Evolutionary conservation across 169 alveolate species (phyloP).

Genomic region (Plasmodium falciparum): DNA sequence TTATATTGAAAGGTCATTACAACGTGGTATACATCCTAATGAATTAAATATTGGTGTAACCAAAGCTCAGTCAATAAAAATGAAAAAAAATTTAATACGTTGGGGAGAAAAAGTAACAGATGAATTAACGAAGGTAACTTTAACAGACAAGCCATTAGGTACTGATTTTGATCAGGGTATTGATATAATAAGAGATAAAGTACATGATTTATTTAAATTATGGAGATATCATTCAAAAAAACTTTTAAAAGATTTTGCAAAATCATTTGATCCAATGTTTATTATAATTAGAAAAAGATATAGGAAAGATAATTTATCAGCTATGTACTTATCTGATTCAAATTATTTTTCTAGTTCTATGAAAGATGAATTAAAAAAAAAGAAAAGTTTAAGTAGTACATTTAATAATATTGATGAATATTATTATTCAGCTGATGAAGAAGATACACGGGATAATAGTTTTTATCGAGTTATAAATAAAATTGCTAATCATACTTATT

Average conservation of each 20-base stretch:
- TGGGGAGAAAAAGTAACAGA: constrained; percentile 92
- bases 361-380: constrained; percentile 27
- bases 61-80: constrained; percentile 91
- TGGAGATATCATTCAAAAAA: constrained; percentile 79
- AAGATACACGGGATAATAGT: constrained; percentile 16
- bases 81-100: constrained; percentile 90
- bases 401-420: constrained; percentile 66
- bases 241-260: constrained; percentile 76
- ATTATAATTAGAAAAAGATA: constrained; percentile 50
- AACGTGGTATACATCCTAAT: constrained; percentile 94
- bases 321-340: constrained; percentile 55
- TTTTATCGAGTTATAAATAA: constrained; percentile 15
- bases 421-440: constrained; percentile 74
- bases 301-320: constrained; percentile 33
- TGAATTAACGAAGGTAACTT: constrained; percentile 89
- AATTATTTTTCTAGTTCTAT: constrained; percentile 31
- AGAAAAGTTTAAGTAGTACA: constrained; percentile 40
- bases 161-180: constrained; percentile 82
- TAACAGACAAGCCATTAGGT: constrained; percentile 88
- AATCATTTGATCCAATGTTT: constrained; percentile 74
- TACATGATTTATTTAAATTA: constrained; percentile 77
- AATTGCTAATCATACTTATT: constrained; percentile 25
- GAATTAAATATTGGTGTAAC: constrained; percentile 94
- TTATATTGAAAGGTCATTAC: constrained; percentile 93
- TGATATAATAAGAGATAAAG: constrained; percentile 79